Evolutionary conservation across 371 early-diverging fungal species (phyloP).

Genomic region (Mortierella sp.): DNA sequence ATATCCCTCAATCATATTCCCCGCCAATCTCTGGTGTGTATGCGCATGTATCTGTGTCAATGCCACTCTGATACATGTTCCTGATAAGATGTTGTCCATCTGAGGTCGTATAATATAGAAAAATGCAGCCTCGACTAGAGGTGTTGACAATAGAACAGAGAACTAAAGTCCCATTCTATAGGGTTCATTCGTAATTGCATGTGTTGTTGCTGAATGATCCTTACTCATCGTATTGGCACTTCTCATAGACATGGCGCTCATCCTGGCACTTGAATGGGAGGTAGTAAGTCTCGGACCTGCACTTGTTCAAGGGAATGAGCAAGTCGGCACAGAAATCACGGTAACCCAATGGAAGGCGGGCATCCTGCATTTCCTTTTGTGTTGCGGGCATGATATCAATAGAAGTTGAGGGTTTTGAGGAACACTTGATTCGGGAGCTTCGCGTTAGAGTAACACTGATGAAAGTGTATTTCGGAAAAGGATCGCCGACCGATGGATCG

Average conservation of each 20-base stretch:
- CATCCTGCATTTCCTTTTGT: conserved; percentile 87
- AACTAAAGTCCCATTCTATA: not conserved
- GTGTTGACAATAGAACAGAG: not conserved
- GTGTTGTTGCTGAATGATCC: conserved; percentile 40
- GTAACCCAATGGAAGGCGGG: conserved; percentile 88
- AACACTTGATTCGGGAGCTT: not conserved
- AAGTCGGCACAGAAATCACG: conserved; percentile 96
- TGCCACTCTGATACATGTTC: not conserved
- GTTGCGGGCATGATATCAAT: conserved; percentile 78
- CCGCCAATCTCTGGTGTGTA: no score
- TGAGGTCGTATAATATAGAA: not conserved
- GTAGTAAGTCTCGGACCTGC: conserved; percentile 87
- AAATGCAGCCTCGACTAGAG: not conserved
- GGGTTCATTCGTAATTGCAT: not conserved
- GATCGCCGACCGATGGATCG: not conserved
- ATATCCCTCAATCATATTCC: not conserved
- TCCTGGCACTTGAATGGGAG: conserved; percentile 94
- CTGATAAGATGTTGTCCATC: not conserved
- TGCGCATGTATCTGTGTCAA: not conserved
- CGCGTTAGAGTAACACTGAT: not conserved
- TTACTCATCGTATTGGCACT: conserved; percentile 97
- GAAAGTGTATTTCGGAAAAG: not conserved
- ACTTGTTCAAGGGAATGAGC: conserved; percentile 91
- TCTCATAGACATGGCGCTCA: conserved; percentile 91
- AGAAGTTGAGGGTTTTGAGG: not conserved